Conservation (phyloP, 1,284 basidiomycete genomes). For the Heliocybe sulcata region DNA sequence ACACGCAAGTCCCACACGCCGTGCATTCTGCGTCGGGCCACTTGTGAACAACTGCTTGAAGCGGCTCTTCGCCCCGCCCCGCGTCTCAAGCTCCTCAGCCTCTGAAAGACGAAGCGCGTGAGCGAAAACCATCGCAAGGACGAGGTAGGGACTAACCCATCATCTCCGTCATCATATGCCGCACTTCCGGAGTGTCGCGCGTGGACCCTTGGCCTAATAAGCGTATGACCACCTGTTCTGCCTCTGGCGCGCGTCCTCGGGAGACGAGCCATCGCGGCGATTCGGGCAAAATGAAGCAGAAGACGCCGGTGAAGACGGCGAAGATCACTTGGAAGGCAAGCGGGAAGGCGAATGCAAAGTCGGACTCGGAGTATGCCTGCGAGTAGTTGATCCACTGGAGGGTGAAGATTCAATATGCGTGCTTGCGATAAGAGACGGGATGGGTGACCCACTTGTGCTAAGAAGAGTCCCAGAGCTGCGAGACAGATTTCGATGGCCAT, state of each 20-base stretch:
- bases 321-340: conserved; percentile 53
- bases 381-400: conserved; percentile 3
- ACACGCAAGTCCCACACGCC: neutral
- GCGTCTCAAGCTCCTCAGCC: neutral
- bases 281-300: conserved; percentile 34
- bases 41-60: neutral
- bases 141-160: neutral
- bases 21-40: neutral
- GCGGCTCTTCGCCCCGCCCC: neutral
- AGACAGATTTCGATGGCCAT: conserved; percentile 2
- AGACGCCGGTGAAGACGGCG: conserved; percentile 36
- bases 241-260: conserved; percentile 57
- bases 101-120: neutral
- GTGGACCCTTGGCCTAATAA: neutral
- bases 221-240: conserved; percentile 15
- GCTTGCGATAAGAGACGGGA: neutral
- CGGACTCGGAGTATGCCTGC: neutral
- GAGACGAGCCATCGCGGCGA: conserved; percentile 66
- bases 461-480: neutral
- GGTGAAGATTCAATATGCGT: neutral
- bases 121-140: neutral
- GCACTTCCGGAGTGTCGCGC: neutral
- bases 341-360: conserved; percentile 26
- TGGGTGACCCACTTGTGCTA: neutral
- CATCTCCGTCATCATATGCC: neutral